phyloP scores from a whole-genome alignment of 164 flowering plant species.

The Stephania yunnanensis region DNA sequence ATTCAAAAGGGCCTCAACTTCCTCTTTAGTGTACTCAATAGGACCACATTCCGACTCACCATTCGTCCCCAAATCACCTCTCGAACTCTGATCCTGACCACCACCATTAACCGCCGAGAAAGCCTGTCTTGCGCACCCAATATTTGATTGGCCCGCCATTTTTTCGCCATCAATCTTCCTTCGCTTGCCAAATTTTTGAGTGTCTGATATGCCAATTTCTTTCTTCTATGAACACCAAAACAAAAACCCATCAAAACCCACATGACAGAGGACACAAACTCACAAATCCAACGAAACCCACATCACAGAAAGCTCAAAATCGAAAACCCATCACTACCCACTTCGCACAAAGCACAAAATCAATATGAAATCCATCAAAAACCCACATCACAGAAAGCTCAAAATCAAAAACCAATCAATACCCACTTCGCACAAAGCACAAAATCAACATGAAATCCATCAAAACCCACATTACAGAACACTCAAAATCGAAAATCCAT shows the following conservation, averaged over 20 bases:
- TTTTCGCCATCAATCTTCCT: constrained; percentile 39
- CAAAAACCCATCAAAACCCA: not conserved
- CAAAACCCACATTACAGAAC: no score
- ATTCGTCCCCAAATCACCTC: constrained; percentile 27
- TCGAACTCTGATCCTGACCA: constrained; percentile 36
- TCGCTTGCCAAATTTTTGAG: constrained; percentile 26
- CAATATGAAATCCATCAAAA: no score
- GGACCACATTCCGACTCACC: constrained; percentile 51
- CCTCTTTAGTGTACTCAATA: constrained; percentile 69
- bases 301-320: not conserved
- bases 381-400: no score
- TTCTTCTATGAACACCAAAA: not conserved
- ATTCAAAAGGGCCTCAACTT: constrained; percentile 64
- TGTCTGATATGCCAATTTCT: not conserved
- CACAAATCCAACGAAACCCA: not conserved
- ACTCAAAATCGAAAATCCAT: no score
- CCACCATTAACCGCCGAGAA: constrained; percentile 55
- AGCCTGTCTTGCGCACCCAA: constrained; percentile 37
- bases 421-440: no score
- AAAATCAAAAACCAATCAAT: no score
- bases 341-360: no score
- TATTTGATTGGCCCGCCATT: constrained; percentile 49
- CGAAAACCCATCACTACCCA: no score
- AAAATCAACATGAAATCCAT: no score
- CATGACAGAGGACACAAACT: not conserved